Base-by-base conservation (phyloP, 345 rosid genomes). In the Angophora floribunda region DNA sequence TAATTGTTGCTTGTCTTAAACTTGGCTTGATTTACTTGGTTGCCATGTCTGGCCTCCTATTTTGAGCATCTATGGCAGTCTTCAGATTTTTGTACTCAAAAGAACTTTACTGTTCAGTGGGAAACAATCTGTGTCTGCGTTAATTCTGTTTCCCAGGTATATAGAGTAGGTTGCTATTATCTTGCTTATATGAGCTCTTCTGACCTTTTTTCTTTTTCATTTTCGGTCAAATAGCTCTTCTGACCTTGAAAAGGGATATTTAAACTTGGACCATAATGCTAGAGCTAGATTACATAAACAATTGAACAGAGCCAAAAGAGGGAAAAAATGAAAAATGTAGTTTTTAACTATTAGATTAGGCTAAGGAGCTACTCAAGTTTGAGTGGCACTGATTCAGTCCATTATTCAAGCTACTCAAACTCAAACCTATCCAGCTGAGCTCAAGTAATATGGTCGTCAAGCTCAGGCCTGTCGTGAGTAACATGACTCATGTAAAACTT, bases 211-310 rank as follows among this genome's bases (percentile, higher is more conserved):
- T 13, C 24, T 26, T 59, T 59, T 59, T 59, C 14, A 10, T 26
- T 59, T 59, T 59, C 24, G 30, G 30, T 59, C 0, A 1, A 55
- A 55, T 9, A 63, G 75, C 0, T 63, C 75, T 0, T 63, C 36
- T n/a, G 75, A 63, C 19, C 75, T 63, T 63, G 41, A 63, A 63
- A 63, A n/a, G 75, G n/a, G 75, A 63, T n/a, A 63, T 0, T 63
- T 63, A 63, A n/a, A 63, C 75, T 63, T 63, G 75, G 75, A 19
- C 75, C 75, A n/a, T 63, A 63, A n/a, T 63, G 41, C 75, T 63
- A 75, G 84, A 41, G 41, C 75, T 63, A 75, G 84, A 41, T 9
- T 21, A 19, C 4, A 10, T 75, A 75, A 75, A 75, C 15, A 12
- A 75, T 6, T 9, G 26, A 75, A 41, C 44, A 75, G 49, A 75